Conservation (phyloP, 1,139 yeast species). For the Yamadazyma siamensis region DNA sequence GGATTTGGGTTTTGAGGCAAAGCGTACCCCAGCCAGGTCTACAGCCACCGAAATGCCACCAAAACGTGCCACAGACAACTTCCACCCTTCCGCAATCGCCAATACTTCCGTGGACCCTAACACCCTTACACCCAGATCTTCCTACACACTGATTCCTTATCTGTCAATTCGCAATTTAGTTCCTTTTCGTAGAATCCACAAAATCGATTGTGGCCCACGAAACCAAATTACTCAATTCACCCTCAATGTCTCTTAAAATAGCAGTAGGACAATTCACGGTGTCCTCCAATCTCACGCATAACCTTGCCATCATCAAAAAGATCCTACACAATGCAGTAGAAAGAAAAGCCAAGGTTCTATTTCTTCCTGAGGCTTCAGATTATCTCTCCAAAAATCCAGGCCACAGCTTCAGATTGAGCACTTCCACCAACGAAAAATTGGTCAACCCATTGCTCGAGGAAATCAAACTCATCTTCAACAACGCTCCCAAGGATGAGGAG, state of each 20-base stretch:
- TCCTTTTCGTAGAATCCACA: too few relatives aligned
- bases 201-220: too few relatives aligned
- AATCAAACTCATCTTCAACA: constrained; percentile 23
- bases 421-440: constrained; percentile 51
- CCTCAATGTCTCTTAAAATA: constrained; percentile 25
- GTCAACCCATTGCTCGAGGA: constrained; percentile 46
- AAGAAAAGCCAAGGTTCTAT: constrained; percentile 59
- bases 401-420: constrained; percentile 61
- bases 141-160: too few relatives aligned
- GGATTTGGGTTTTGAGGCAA: too few relatives aligned
- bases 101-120: too few relatives aligned
- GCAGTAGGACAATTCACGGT: constrained; percentile 91
- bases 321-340: constrained; percentile 62
- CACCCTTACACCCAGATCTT: too few relatives aligned
- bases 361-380: constrained; percentile 92
- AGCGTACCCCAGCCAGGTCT: too few relatives aligned
- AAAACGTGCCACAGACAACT: too few relatives aligned
- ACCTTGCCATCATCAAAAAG: constrained; percentile 55
- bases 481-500: constrained; percentile 4
- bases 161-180: too few relatives aligned
- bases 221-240: too few relatives aligned
- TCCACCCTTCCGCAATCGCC: too few relatives aligned
- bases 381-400: constrained; percentile 69
- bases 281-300: constrained; percentile 55
- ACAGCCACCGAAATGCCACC: too few relatives aligned